Conservation (phyloP, 2,329 filamentous ascomycete species). For the Calonectria fujianensis region DNA sequence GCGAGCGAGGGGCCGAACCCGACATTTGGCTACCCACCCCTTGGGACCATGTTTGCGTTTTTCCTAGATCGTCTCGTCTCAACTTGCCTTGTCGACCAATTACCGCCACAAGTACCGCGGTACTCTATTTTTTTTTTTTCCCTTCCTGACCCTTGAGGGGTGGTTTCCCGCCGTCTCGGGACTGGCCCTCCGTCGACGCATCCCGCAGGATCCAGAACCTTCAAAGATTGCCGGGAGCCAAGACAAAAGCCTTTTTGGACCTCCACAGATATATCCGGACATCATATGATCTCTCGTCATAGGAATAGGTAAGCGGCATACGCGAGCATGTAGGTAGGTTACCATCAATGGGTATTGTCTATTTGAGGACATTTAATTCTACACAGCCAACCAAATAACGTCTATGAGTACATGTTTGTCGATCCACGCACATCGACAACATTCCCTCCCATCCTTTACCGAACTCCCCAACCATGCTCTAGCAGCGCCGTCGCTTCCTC, state of each 20-base stretch:
- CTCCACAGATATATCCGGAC: not conserved
- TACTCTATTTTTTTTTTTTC: not conserved
- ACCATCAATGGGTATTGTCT: conserved; percentile 6
- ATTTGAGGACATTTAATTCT: conserved; percentile 21
- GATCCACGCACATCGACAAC: conserved; percentile 10
- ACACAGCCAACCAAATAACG: not conserved
- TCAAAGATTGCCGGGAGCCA: not conserved
- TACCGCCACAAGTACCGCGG: not conserved
- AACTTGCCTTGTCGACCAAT: not conserved
- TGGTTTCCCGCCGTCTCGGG: not conserved
- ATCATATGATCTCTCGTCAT: not conserved
- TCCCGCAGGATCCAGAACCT: conserved; percentile 19
- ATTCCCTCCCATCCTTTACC: conserved; percentile 56
- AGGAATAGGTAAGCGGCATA: not conserved
- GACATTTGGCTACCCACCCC: not conserved
- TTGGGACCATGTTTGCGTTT: not conserved
- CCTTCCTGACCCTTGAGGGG: not conserved
- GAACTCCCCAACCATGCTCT: conserved; percentile 83
- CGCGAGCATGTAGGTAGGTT: conserved; percentile 10
- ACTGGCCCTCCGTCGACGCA: not conserved
- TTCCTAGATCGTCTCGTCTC: not conserved
- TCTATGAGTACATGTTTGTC: conserved; percentile 22
- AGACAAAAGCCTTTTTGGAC: conserved; percentile 19
- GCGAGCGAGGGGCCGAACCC: conserved; percentile 10
- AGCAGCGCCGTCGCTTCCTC: conserved; percentile 87